A percentile compares a stretch with the other conserved stretches of the same genome.
These are phyloP conservation scores for Fusarium camptoceras DNA, from an alignment of 2,329 filamentous ascomycete genomes.

Conservation along the genomic window DNA sequence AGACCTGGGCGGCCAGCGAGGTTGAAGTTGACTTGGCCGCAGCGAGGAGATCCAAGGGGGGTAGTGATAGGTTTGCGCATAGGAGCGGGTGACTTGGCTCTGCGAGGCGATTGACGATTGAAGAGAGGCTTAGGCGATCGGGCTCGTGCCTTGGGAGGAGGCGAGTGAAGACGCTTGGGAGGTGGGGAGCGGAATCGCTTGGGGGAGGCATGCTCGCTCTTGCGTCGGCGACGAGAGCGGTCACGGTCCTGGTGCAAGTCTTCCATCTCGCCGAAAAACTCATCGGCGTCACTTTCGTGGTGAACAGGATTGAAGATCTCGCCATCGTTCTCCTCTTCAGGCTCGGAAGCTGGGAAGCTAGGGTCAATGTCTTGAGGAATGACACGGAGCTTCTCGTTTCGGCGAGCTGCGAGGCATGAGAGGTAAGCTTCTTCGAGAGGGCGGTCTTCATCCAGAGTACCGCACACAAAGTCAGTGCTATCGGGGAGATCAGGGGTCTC, in stretches of 20 bases:
- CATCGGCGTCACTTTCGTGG: conserved; percentile 74
- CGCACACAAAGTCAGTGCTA: conserved; percentile 99
- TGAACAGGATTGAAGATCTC: conserved; percentile 69
- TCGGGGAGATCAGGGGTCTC: conserved; percentile 88
- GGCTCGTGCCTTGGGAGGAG: conserved; percentile 59
- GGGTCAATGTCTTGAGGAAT: conserved; percentile 98
- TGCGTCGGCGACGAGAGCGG: conserved; percentile 60
- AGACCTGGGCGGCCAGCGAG: conserved; percentile 70
- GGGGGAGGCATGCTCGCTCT: conserved; percentile 61
- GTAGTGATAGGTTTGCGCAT: conserved; percentile 62
- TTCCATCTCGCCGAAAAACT: conserved; percentile 79
- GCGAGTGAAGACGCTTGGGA: conserved; percentile 53
- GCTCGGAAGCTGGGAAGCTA: conserved; percentile 94
- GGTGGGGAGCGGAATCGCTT: conserved; percentile 59
- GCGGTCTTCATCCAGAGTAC: conserved; percentile 94
- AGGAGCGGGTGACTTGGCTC: conserved; percentile 78
- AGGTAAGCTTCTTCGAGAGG: conserved; percentile 95
- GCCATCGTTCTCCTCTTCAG: conserved; percentile 85
- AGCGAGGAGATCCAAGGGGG: conserved; percentile 55
- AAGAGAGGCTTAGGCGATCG: conserved; percentile 68
- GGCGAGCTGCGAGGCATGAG: conserved; percentile 82
- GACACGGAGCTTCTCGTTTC: conserved; percentile 81
- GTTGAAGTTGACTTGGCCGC: conserved; percentile 54
- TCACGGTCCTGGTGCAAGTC: conserved; percentile 71
- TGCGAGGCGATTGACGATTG: conserved; percentile 76